Base-by-base conservation (phyloP, 2,329 filamentous ascomycete genomes). In the Zasmidium cellare region DNA sequence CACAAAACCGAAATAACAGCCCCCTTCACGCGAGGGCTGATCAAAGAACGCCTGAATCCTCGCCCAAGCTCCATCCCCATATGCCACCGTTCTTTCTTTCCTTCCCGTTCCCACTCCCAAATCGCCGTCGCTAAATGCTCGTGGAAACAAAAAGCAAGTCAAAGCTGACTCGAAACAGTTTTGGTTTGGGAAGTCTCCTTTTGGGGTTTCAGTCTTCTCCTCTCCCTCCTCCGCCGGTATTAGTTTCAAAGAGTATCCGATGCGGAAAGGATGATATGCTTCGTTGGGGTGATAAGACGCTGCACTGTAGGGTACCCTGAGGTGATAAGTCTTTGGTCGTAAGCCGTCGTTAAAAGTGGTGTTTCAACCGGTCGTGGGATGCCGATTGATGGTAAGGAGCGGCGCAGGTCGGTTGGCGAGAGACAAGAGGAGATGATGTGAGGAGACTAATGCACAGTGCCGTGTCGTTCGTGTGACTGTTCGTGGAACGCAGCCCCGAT, bases 271-370 rank as follows among this genome's bases (percentile, higher is more conserved):
- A 63, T 59, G 50, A 58, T 63, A 61, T 63, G 46, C 51, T 59
- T 52, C 46, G 58, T 48, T 45, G 46, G 16, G 35, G 35, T 14
- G 35, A 38, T 55, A 55, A 57, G 52, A 58, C 56, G 63, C 64
- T 71, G 67, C 65, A 49, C 62, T 60, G 54, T 71, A 71, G 61
- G 64, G 65, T 70, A 69, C 69, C 70, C 68, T 71, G 69, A 70
- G 70, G 68, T 69, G 68, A 68, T 70, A 69, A 68, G 69, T 72
- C 70, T 72, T 71, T 57, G 66, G 64, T 71, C 65, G 65, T 70
- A 61, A 65, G 67, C 57, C 63, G 67, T 72, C 66, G 67, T 70
- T 56, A 58, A 55, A 11, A 28, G 5, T 6, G 5, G 25, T 28
- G 31, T 44, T 59, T 49, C 35, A 46, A 53, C 51, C 38, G 28